phyloP scores from a whole-genome alignment of 257 asterid species.

The Vinca minor region DNA sequence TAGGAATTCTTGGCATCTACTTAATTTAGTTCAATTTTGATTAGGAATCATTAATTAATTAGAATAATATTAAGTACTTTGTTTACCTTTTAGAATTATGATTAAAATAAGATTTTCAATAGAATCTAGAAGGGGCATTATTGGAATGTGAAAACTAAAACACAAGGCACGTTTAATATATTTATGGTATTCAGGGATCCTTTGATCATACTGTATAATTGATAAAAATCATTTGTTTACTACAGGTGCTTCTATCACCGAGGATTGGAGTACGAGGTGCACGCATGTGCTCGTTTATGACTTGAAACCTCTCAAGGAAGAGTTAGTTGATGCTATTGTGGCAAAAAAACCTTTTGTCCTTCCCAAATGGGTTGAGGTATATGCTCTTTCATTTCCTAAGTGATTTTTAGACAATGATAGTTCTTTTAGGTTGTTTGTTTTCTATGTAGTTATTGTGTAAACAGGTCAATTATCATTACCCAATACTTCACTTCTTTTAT shows the following conservation, averaged over 20 bases:
- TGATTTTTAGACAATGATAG: neutral
- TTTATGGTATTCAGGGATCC: neutral
- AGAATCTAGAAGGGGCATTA: no score
- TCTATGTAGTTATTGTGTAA: neutral
- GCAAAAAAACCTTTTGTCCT: constrained; percentile 50
- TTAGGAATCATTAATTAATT: no score
- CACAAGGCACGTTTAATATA: no score
- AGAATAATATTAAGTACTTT: no score
- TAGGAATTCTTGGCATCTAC: no score
- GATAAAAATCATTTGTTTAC: constrained; percentile 8
- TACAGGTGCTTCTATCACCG: constrained; percentile 53
- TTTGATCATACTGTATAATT: neutral
- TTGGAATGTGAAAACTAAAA: no score
- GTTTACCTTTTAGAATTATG: no score
- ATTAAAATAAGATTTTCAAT: no score
- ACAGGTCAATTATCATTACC: neutral
- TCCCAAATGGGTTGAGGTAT: constrained; percentile 77
- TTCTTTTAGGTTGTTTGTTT: neutral
- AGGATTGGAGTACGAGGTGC: constrained; percentile 55
- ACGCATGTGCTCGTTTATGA: constrained; percentile 79
- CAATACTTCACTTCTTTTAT: neutral
- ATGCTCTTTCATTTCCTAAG: constrained; percentile 5
- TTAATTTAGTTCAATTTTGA: no score
- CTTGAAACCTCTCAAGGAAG: constrained; percentile 41
- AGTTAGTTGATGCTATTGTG: constrained; percentile 49